Conservation (phyloP, 2,329 filamentous ascomycete genomes). For the Pyrenophora teres region DNA sequence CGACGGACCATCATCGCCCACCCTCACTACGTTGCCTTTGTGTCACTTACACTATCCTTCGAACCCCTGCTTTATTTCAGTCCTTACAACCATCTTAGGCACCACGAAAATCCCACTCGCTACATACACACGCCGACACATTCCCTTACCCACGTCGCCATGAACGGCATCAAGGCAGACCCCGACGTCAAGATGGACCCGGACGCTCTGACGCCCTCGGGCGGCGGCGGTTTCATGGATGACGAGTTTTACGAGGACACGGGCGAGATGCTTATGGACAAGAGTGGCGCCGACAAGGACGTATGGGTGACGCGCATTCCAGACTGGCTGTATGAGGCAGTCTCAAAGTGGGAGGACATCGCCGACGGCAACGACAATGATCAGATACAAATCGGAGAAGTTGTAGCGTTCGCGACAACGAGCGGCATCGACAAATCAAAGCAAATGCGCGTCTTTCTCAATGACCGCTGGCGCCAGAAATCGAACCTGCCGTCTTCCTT, state of each 20-base stretch:
- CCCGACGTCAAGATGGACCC: slow-evolving; percentile 44
- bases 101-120: background rate
- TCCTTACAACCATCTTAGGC: slow-evolving; percentile 1
- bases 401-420: slow-evolving; percentile 36
- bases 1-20: slow-evolving; percentile 4
- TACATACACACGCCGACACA: background rate
- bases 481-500: slow-evolving; percentile 85
- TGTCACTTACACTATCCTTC: slow-evolving; percentile 3
- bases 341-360: slow-evolving; percentile 44
- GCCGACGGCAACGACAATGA: slow-evolving; percentile 46
- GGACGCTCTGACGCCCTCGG: slow-evolving; percentile 28
- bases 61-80: background rate
- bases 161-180: slow-evolving; percentile 50
- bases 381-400: slow-evolving; percentile 45
- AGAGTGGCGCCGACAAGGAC: slow-evolving; percentile 30
- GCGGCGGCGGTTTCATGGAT: slow-evolving; percentile 46
- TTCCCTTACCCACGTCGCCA: slow-evolving; percentile 17
- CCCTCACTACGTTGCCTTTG: slow-evolving; percentile 6
- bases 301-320: slow-evolving; percentile 49
- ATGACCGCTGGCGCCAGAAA: slow-evolving; percentile 67
- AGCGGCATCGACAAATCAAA: slow-evolving; percentile 33
- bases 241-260: slow-evolving; percentile 53
- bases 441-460: slow-evolving; percentile 70
- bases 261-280: slow-evolving; percentile 48
- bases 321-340: slow-evolving; percentile 46